Conservation (phyloP, 2,329 filamentous ascomycete species). For the Paramyrothecium sp. region DNA sequence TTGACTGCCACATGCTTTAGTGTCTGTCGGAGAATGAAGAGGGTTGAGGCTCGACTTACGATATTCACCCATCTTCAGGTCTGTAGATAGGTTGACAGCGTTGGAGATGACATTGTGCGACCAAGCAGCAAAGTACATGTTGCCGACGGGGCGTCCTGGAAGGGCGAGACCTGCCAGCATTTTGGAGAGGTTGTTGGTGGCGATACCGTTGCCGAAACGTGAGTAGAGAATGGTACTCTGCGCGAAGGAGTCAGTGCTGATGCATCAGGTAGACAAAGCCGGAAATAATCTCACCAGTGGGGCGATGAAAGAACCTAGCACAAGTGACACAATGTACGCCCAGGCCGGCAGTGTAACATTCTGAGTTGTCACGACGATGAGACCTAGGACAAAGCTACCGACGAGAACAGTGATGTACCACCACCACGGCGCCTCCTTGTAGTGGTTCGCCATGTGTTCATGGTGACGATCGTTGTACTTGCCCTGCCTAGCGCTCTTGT, state of each 20-base stretch:
- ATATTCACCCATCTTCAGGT: conserved; percentile 60
- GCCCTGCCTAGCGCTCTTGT: conserved; percentile 41
- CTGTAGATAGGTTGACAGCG: conserved; percentile 47
- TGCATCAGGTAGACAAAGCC: not conserved
- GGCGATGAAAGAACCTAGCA: conserved; percentile 45
- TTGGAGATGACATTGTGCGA: conserved; percentile 56
- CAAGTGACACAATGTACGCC: conserved; percentile 44
- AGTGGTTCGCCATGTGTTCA: conserved; percentile 48
- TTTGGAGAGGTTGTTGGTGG: conserved; percentile 57
- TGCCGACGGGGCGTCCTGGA: conserved; percentile 49
- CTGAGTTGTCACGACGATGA: conserved; percentile 43
- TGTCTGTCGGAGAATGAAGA: not conserved
- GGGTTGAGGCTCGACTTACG: conserved; percentile 29
- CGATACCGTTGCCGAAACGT: conserved; percentile 55
- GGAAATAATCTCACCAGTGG: conserved; percentile 39
- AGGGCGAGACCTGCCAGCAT: conserved; percentile 53
- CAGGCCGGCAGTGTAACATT: conserved; percentile 45
- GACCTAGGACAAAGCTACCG: conserved; percentile 42
- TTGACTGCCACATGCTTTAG: conserved; percentile 40
- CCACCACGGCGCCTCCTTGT: conserved; percentile 49
- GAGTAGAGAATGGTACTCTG: conserved; percentile 52
- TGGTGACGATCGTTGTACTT: conserved; percentile 51
- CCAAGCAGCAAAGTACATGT: conserved; percentile 60
- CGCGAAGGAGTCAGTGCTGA: conserved; percentile 5
- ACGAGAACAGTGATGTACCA: conserved; percentile 43